These are phyloP conservation scores for Penicillium occitanis DNA, from an alignment of 2,329 filamentous ascomycete genomes.

Conservation along the genomic window DNA sequence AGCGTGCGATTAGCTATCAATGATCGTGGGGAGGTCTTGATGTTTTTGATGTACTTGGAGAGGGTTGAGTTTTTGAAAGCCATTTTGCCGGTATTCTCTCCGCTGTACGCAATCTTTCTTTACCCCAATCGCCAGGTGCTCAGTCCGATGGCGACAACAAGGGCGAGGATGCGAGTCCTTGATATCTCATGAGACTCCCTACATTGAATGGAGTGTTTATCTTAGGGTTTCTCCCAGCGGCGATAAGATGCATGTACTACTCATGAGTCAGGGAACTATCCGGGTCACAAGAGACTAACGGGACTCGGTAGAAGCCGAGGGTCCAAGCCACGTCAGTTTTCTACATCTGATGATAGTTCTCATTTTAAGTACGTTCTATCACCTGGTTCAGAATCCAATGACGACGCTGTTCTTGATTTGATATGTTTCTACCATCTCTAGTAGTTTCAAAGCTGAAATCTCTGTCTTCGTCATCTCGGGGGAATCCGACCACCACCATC, in stretches of 20 bases:
- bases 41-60: conserved; percentile 16
- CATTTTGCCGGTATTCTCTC: neutral
- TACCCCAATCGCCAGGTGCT: neutral
- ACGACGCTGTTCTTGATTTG: neutral
- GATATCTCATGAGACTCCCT: conserved; percentile 2
- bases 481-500: neutral
- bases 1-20: conserved; percentile 15
- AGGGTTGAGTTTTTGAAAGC: conserved; percentile 16
- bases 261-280: conserved; percentile 1
- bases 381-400: neutral
- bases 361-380: neutral
- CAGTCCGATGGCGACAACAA: neutral
- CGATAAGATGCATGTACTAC: neutral
- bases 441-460: neutral
- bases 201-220: conserved; percentile 4
- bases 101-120: neutral
- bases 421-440: neutral
- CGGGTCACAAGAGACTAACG: neutral
- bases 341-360: neutral
- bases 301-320: conserved; percentile 15
- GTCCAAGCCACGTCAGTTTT: neutral
- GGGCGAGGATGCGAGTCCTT: neutral
- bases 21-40: conserved; percentile 14
- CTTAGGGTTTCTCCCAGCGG: neutral
- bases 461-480: conserved; percentile 1